Conservation (phyloP, 306 rosid genomes). For the Fragaria iinumae region DNA sequence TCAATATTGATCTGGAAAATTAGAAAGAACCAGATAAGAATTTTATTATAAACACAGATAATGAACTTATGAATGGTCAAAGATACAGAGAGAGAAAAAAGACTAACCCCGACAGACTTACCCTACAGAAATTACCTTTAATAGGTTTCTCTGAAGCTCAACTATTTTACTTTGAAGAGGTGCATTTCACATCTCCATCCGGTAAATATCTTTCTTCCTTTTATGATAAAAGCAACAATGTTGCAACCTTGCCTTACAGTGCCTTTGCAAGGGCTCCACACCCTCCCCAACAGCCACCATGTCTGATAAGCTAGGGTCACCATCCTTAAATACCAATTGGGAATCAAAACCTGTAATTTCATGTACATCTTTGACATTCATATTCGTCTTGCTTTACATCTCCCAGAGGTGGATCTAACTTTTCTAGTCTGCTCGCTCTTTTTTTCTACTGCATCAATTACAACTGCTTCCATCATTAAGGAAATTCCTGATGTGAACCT, state of each 20-base stretch:
- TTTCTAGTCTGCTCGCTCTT: slow-evolving; percentile 17
- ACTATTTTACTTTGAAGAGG: slow-evolving; percentile 77
- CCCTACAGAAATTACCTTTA: slow-evolving; percentile 53
- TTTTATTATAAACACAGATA: neutral
- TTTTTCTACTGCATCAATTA: too few species aligned
- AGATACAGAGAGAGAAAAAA: slow-evolving; percentile 16
- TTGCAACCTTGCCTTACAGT: slow-evolving; percentile 38
- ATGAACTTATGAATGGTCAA: neutral
- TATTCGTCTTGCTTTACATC: slow-evolving; percentile 46
- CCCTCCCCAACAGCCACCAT: too few species aligned
- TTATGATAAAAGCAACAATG: slow-evolving; percentile 80
- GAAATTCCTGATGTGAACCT: too few species aligned
- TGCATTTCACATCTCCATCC: slow-evolving; percentile 67
- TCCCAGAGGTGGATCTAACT: slow-evolving; percentile 35
- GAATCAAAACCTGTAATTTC: slow-evolving; percentile 39
- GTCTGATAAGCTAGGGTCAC: too few species aligned
- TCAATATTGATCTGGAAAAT: too few species aligned
- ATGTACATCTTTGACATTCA: slow-evolving; percentile 59
- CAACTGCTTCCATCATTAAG: too few species aligned
- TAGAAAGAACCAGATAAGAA: too few species aligned
- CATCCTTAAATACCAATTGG: slow-evolving; percentile 34
- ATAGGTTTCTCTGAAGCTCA: slow-evolving; percentile 81
- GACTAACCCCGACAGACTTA: neutral
- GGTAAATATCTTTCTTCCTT: slow-evolving; percentile 56
- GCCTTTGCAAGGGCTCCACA: too few species aligned